Conservation (phyloP, 2,329 filamentous ascomycete genomes). For the Aspergillus ochraceus region DNA sequence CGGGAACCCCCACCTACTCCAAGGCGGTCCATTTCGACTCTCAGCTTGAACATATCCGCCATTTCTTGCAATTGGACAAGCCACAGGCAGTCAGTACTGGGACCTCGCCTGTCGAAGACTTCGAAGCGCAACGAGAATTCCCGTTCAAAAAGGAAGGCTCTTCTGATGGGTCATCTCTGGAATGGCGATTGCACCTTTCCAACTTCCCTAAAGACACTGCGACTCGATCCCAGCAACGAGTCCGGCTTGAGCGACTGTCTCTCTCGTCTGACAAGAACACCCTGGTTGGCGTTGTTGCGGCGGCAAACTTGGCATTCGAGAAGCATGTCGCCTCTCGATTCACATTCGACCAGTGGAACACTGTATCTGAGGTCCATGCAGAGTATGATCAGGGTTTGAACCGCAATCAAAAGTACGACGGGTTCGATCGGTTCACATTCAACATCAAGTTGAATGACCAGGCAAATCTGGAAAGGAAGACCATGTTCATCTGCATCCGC, state of each 20-base stretch:
- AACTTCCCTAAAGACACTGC: constrained; percentile 76
- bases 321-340: constrained; percentile 91
- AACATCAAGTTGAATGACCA: constrained; percentile 90
- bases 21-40: constrained; percentile 99
- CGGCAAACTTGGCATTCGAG: constrained; percentile 85
- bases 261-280: constrained; percentile 85
- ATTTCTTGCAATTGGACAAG: constrained; percentile 90
- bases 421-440: constrained; percentile 88
- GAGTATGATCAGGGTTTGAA: constrained; percentile 81
- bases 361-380: constrained; percentile 88
- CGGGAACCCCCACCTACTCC: constrained; percentile 89
- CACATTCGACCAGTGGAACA: constrained; percentile 98
- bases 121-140: constrained; percentile 86
- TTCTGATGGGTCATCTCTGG: constrained; percentile 56
- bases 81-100: constrained; percentile 95
- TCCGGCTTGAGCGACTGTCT: constrained; percentile 83
- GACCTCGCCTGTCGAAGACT: constrained; percentile 84
- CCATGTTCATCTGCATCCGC: constrained; percentile 85
- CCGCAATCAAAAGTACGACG: constrained; percentile 61
- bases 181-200: constrained; percentile 83
- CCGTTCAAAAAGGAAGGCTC: constrained; percentile 66
- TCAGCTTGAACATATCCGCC: constrained; percentile 90
- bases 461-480: constrained; percentile 88
- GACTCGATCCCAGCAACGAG: constrained; percentile 60
- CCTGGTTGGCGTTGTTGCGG: constrained; percentile 77